A percentile compares a stretch with the other conserved stretches of the same genome.
phyloP scores from a whole-genome alignment of 257 asterid genomes.

The Thymus quinquecostatus region DNA sequence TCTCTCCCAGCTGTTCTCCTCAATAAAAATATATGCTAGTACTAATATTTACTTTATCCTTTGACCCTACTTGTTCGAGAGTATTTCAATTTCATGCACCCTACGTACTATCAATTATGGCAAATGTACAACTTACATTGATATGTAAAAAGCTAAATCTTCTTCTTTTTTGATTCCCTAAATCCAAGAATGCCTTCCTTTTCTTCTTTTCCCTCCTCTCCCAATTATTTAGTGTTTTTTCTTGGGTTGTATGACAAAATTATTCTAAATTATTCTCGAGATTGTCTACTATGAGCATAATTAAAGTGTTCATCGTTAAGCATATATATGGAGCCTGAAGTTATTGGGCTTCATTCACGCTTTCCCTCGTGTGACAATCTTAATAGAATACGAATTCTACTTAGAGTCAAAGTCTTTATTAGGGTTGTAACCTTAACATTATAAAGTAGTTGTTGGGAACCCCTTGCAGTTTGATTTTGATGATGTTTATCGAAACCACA shows the following conservation, averaged over 20 bases:
- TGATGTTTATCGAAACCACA: no score
- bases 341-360: no score
- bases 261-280: no score
- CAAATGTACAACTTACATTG: conserved; percentile 22
- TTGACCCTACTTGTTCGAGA: conserved; percentile 52
- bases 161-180: conserved; percentile 49
- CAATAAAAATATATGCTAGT: conserved; percentile 14
- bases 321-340: no score
- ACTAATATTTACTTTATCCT: conserved; percentile 42
- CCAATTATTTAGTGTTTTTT: not conserved
- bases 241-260: not conserved
- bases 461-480: no score
- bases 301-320: no score
- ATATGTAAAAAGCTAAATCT: conserved; percentile 35
- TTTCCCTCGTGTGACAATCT: no score
- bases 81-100: conserved; percentile 35
- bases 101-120: conserved; percentile 34
- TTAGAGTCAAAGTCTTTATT: no score
- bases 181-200: conserved; percentile 40
- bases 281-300: no score
- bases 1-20: conserved; percentile 73
- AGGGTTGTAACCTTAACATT: no score
- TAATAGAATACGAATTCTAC: no score
- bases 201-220: conserved; percentile 22
- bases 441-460: no score